Percentiles rank a stretch among this genome's conserved stretches.
Conservation (phyloP, 768 basidiomycete genomes). For the Sarcomyxa edulis region DNA sequence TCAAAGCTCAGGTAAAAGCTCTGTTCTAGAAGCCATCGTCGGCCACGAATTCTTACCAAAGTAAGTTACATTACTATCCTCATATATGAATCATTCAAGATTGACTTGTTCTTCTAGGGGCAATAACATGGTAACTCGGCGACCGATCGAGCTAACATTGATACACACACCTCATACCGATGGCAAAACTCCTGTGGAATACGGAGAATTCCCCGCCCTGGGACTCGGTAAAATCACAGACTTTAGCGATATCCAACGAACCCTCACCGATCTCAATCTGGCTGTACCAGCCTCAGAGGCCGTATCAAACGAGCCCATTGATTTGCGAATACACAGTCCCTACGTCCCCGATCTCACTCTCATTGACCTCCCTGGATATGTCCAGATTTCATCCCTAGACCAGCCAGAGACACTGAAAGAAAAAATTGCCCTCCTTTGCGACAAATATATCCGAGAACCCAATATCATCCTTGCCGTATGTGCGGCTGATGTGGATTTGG, state of each 20-base stretch:
- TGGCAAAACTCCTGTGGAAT: conserved; percentile 61
- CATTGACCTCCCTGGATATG: conserved; percentile 96
- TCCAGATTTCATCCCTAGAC: conserved; percentile 92
- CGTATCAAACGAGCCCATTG: conserved; percentile 92
- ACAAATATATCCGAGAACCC: conserved; percentile 98
- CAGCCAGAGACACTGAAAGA: conserved; percentile 94
- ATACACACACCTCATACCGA: conserved; percentile 77
- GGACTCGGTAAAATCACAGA: conserved; percentile 87
- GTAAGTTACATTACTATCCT: conserved; percentile 42
- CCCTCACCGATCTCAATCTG: conserved; percentile 90
- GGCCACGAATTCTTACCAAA: conserved; percentile 98
- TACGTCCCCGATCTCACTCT: conserved; percentile 95
- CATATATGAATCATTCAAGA: conserved; percentile 2
- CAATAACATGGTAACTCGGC: conserved; percentile 98
- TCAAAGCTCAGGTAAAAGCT: conserved; percentile 98
- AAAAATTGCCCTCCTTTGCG: conserved; percentile 85
- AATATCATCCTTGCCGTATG: conserved; percentile 99
- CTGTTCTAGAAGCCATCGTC: conserved; percentile 94
- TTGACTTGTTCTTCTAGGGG: conserved; percentile 51
- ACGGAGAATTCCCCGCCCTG: conserved; percentile 91
- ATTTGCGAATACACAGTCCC: conserved; percentile 94
- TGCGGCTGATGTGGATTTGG: conserved; percentile 96
- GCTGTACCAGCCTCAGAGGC: conserved; percentile 87
- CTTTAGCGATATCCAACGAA: conserved; percentile 89
- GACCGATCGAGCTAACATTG: conserved; percentile 96